Base-by-base conservation (phyloP, 2,329 filamentous ascomycete species). In the Verticillium nubilum region DNA sequence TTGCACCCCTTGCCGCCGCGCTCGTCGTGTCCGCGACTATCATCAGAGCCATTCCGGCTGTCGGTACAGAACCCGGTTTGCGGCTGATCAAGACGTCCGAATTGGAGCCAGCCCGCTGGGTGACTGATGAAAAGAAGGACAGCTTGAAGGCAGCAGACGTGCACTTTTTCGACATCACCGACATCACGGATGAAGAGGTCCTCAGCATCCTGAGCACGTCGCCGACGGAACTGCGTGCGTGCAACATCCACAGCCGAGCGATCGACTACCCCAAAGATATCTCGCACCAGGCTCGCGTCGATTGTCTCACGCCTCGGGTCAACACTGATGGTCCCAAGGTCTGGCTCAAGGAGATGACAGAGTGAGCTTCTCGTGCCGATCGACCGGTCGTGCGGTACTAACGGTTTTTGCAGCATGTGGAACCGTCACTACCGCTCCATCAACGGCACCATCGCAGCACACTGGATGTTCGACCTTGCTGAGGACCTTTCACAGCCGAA, bases 341-440 rank as follows among this genome's bases (percentile, higher is more conserved):
- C 31, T 77, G 74, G 74, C 63, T 77, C 9, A 68, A 65, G 42
- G 72, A 67, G 4, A 61, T 76, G 31, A 68, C 71, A 28, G 60
- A 70, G 69, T 72, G 59, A 59, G 64, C 66, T 52, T 66, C 58
- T 15, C 57, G 5, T 27, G 15, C n/a, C 9, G 5, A 17, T 13
- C 9, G 5, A 15, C 5, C 2, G 25, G 27, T 31, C 12, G 23
- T 37, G 29, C 5, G 7, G 10, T 29, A 10, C 42, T 62, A 5
- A 60, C n/a, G 23, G 4, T 29, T 61, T 63, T 42, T 66, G 68
- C 15, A 67, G 69, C 55, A 75, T 73, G 64, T 69, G 72, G 59
- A 77, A 72, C 59, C 74, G 76, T 13, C 75, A 80, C 67, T 80
- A 79, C 68, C 66, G 65, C 37, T 75, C 73, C 13, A 63, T 67